Conservation (phyloP, 345 rosid genomes). For the Anacardium occidentale region DNA sequence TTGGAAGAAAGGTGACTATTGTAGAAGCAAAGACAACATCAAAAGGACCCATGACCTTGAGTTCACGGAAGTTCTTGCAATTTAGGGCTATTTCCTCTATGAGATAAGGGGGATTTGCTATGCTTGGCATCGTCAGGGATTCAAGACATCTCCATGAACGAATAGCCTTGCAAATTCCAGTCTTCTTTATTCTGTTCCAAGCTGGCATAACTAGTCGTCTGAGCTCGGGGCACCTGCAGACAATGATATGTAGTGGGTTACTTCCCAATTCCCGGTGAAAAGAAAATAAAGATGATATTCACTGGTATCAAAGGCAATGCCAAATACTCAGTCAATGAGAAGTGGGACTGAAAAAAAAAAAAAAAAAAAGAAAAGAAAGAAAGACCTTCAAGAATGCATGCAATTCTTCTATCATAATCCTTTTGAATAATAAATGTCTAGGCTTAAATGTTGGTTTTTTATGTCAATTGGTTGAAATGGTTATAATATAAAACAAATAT, state of each 20-base stretch:
- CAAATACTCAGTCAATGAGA: background rate
- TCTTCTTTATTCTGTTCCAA: slow-evolving; percentile 77
- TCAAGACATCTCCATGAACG: slow-evolving; percentile 70
- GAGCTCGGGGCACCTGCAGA: slow-evolving; percentile 62
- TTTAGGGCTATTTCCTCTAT: slow-evolving; percentile 66
- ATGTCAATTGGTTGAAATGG: background rate
- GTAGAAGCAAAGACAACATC: slow-evolving; percentile 51
- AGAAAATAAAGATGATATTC: background rate
- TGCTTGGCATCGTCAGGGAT: slow-evolving; percentile 91
- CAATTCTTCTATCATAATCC: background rate
- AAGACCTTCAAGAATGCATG: background rate
- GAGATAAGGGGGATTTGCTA: slow-evolving; percentile 59
- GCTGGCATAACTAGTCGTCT: slow-evolving; percentile 75
- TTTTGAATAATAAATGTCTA: background rate
- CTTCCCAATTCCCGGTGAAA: background rate
- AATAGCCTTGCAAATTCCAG: slow-evolving; percentile 72
- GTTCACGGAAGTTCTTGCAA: slow-evolving; percentile 62
- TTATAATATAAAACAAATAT: background rate
- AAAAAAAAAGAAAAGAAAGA: too few relatives aligned
- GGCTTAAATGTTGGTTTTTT: background rate
- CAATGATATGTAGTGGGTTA: background rate
- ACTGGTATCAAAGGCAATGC: slow-evolving; percentile 1
- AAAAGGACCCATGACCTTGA: slow-evolving; percentile 81
- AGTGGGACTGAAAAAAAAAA: too few relatives aligned
- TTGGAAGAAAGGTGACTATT: slow-evolving; percentile 43